Evolutionary conservation across 2,329 filamentous ascomycete species (phyloP), one percentile per base, ranked within the genome.

Genomic region (Cadophora luteo-olivacea): DNA sequence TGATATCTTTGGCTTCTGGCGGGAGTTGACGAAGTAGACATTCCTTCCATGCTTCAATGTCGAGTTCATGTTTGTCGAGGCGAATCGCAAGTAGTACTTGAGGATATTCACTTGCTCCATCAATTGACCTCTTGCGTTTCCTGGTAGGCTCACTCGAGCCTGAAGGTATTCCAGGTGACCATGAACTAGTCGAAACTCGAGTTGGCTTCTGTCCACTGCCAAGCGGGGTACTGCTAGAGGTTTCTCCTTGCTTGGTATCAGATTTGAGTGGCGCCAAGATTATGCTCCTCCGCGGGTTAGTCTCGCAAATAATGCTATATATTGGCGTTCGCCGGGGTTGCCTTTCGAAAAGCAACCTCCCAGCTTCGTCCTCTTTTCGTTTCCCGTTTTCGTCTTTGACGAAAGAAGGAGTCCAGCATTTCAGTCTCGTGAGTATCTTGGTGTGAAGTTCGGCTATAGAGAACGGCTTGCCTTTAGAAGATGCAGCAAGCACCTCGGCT

Each of bases 311-410:
- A 12, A 64, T 49, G 22, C 62, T 66, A 22, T 70, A 70, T 8
- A 70, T 66, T 8, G 65, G 68, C 4, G 68, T 70, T 1, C 58
- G 61, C 16, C 68, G 38, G 8, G 61, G 61, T 38, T 70, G 65
- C 2, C 63, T 49, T 29, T 70, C 68, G 49, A 41, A 64, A 4
- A 68, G 16, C 14, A 66, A 25, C 25, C 48, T 54, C n/a, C 57
- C 62, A 19, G 63, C 45, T 0, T 14, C 4, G 29, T 61, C 58
- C 14, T 36, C n/a, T 4, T 48, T 57, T 33, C 55, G 60, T 32
- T 61, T 54, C 1, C 66, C 63, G 0, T 68, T 32, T 19, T 41
- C 29, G 14, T 62, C 65, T 2, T 38, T 45, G 1, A 29, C 36
- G 7, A 69, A 38, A 19, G n/a, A 57, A 0, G 65, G 68, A 16